These are phyloP conservation scores for Amanita muscaria DNA, from an alignment of 768 basidiomycete genomes.

Conservation along the genomic window DNA sequence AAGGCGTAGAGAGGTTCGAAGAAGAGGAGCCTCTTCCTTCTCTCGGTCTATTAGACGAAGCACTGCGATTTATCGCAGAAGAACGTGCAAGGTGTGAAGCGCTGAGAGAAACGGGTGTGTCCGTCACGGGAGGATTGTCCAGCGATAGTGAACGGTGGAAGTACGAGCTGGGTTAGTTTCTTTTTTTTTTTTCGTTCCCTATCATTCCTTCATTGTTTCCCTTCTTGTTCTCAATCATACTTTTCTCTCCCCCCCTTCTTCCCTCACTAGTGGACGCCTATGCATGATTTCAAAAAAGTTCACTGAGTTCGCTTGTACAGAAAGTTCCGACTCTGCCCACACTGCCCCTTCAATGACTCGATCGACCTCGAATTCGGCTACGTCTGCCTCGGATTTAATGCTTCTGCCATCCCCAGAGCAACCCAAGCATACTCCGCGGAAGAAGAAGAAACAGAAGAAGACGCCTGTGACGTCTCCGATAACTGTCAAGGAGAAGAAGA, in stretches of 20 bases:
- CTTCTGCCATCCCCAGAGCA: constrained; percentile 2
- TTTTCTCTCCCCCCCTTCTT: neutral
- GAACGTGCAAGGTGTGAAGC: constrained; percentile 57
- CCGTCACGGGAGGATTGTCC: neutral
- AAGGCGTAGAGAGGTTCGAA: constrained; percentile 16
- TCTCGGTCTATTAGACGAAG: constrained; percentile 64
- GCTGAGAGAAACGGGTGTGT: constrained; percentile 24
- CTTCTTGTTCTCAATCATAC: neutral
- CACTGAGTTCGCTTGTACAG: constrained; percentile 2
- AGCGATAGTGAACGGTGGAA: constrained; percentile 21
- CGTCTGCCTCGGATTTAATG: constrained; percentile 4
- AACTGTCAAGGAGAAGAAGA: constrained; percentile 5
- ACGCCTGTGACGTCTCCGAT: constrained; percentile 7
- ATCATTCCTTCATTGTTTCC: constrained; percentile 2
- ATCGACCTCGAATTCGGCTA: too few species aligned
- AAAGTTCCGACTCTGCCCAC: constrained; percentile 1
- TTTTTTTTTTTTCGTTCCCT: constrained; percentile 3
- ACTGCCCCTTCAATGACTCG: too few species aligned
- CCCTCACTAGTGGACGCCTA: constrained; percentile 11
- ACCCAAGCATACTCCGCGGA: neutral
- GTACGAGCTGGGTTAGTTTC: constrained; percentile 30
- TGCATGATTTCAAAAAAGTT: neutral
- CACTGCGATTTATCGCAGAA: constrained; percentile 64
- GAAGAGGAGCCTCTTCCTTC: constrained; percentile 48
- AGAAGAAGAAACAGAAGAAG: constrained; percentile 7